Base-by-base conservation (phyloP, 2,329 filamentous ascomycete species). In the Ophiognomonia clavigignenti-juglandacearum region DNA sequence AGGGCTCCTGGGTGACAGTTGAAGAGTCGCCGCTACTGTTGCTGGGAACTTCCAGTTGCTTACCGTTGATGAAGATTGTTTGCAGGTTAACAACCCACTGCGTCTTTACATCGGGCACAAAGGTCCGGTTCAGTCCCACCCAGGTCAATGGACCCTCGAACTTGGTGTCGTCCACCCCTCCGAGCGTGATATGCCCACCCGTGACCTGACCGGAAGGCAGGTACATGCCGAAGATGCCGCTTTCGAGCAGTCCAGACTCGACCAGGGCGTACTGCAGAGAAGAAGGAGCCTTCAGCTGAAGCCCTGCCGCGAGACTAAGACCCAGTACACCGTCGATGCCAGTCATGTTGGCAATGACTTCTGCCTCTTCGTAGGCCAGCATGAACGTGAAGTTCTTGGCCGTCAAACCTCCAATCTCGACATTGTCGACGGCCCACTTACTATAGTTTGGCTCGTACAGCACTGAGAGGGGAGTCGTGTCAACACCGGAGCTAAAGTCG, bases 171-270 rank as follows among this genome's bases (percentile, higher is more conserved):
- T 64, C 60, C 32, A 59, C 45, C 27, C 59, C 61, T 3, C 61
- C 62, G 1, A 65, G 53, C 0, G 59, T 63, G 36, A 64, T 45
- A 43, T 62, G 54, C 2, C 55, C 60, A 6, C 55, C 57, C 4
- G 43, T 39, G 13, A 41, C 41, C 34, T 53, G 40, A 26, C 54
- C 56, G 0, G 57, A 35, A 20, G 58, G 56, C 5, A 58, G 51
- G 44, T 58, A 59, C 14, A 65, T 36, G 3, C 57, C 56, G 39
- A 64, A 64, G 13, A 59, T 45, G 0, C 59, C 56, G 13, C 48
- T 51, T 2, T 48, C 52, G 7, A 64, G 50, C 8, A 56, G 36
- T 16, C 57, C 59, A 3, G 52, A 48, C 6, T 53, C 43, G 32
- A 54, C 56, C 10, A 64, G 55, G 14, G 54, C 59, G 57, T 56